A percentile compares a stretch with the other conserved stretches of the same genome.
phyloP scores from a whole-genome alignment of 108 stramenopile species.

The Pseudonitzschia multistriata region DNA sequence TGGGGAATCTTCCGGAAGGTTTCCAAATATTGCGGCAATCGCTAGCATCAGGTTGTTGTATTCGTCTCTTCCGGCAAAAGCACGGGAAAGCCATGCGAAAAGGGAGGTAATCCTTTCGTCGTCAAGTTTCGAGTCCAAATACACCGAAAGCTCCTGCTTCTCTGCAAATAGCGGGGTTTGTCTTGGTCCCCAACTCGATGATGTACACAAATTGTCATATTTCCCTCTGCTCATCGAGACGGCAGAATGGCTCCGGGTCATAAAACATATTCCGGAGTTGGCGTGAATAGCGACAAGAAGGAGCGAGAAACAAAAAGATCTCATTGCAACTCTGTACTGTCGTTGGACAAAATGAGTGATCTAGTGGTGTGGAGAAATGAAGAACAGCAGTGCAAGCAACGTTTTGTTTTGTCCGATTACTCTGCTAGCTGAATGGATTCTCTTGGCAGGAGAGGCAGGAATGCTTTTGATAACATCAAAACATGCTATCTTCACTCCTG shows the following conservation, averaged over 20 bases:
- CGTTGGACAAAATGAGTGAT: no score
- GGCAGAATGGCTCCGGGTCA: not conserved
- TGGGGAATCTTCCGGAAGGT: conserved; percentile 44
- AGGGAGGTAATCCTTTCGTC: conserved; percentile 54
- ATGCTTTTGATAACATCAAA: no score
- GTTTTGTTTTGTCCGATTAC: no score
- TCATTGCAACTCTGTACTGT: not conserved
- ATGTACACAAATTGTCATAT: not conserved
- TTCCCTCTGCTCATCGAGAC: not conserved
- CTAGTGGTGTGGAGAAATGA: no score
- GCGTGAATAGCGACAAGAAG: not conserved
- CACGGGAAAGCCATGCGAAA: conserved; percentile 70
- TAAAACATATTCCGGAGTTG: not conserved
- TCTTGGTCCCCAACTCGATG: not conserved
- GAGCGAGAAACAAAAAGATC: not conserved
- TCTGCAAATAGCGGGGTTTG: not conserved
- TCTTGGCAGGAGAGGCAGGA: no score
- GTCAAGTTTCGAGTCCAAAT: conserved; percentile 20
- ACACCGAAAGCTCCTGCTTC: conserved; percentile 11
- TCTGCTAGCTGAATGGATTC: no score
- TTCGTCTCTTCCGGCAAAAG: conserved; percentile 44
- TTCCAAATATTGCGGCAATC: conserved; percentile 71
- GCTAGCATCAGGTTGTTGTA: conserved; percentile 73
- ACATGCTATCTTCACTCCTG: no score
- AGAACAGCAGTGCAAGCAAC: not conserved